Percentiles rank a stretch among this genome's conserved stretches.
Conservation (phyloP, 2,329 filamentous ascomycete species). For the Zasmidium cellare region DNA sequence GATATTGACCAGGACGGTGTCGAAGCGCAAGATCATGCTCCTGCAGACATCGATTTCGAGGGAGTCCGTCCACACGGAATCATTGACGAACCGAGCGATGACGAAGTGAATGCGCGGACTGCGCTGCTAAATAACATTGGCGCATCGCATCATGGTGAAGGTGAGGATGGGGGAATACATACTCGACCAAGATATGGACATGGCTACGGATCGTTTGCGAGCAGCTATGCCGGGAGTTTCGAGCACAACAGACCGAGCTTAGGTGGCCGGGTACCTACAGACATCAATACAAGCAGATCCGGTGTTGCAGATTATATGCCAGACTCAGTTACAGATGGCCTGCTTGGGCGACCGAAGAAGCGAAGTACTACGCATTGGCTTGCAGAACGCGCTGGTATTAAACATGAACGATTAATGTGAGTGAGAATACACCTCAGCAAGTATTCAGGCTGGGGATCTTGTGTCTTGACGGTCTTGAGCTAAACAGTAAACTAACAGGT, state of each 20-base stretch:
- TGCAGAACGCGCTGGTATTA: slow-evolving; percentile 71
- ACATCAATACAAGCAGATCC: slow-evolving; percentile 26
- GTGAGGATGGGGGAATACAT: slow-evolving; percentile 53
- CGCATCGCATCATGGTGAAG: background rate
- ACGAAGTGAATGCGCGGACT: slow-evolving; percentile 39
- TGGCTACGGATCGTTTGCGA: slow-evolving; percentile 48
- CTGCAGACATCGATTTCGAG: slow-evolving; percentile 28
- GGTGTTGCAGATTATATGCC: slow-evolving; percentile 43
- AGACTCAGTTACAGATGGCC: slow-evolving; percentile 45
- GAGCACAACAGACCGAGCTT: slow-evolving; percentile 33
- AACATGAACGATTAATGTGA: slow-evolving; percentile 72
- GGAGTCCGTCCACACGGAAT: slow-evolving; percentile 16
- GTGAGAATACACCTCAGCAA: slow-evolving; percentile 34
- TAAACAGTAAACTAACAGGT: slow-evolving; percentile 57
- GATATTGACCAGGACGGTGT: slow-evolving; percentile 31
- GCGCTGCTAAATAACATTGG: slow-evolving; percentile 33
- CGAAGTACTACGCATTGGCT: slow-evolving; percentile 72
- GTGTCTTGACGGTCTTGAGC: background rate
- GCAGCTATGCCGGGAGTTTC: slow-evolving; percentile 24
- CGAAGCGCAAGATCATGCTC: slow-evolving; percentile 34
- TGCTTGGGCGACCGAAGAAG: slow-evolving; percentile 54
- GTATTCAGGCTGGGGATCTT: too few relatives aligned
- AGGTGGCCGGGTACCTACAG: slow-evolving; percentile 18
- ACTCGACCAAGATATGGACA: slow-evolving; percentile 60
- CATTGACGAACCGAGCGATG: slow-evolving; percentile 24